Evolutionary conservation across 2,329 filamentous ascomycete species (phyloP).

Genomic region (Mycogone perniciosa): DNA sequence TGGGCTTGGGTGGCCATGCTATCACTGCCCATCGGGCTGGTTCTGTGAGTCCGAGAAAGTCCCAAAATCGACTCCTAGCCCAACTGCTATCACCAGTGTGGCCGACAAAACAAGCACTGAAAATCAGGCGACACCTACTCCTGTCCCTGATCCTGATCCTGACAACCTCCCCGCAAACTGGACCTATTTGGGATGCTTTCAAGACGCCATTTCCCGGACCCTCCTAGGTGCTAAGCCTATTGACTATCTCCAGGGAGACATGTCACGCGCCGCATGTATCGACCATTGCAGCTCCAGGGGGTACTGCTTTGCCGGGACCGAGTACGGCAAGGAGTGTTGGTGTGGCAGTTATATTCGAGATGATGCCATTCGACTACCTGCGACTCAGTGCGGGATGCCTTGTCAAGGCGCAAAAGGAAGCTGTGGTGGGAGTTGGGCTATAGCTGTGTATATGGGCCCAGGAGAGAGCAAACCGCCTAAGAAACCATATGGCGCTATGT

Average conservation of each 20-base stretch:
- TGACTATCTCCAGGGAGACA: conserved; percentile 25
- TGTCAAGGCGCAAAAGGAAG: conserved; percentile 16
- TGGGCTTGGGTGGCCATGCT: conserved; percentile 27
- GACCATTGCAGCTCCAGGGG: conserved; percentile 37
- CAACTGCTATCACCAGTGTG: neutral
- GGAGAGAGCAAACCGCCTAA: neutral
- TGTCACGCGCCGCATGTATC: conserved; percentile 45
- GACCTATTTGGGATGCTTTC: conserved; percentile 28
- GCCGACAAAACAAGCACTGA: neutral
- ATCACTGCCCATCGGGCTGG: conserved; percentile 24
- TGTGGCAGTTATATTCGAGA: conserved; percentile 32
- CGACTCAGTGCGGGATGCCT: conserved; percentile 18
- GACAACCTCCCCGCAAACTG: conserved; percentile 15
- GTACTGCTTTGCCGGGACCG: conserved; percentile 41
- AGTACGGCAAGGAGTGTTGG: conserved; percentile 47
- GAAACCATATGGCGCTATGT: neutral
- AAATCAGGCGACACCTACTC: neutral
- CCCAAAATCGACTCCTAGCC: neutral
- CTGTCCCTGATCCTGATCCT: neutral
- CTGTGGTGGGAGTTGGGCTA: conserved; percentile 21
- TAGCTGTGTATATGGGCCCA: conserved; percentile 17
- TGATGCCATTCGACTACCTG: conserved; percentile 19
- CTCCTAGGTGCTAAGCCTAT: conserved; percentile 19
- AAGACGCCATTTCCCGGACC: conserved; percentile 20
- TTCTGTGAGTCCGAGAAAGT: conserved; percentile 19